Evolutionary conservation across 1,284 basidiomycete species (phyloP).

Genomic region (Cutaneotrichosporon arboriforme): DNA sequence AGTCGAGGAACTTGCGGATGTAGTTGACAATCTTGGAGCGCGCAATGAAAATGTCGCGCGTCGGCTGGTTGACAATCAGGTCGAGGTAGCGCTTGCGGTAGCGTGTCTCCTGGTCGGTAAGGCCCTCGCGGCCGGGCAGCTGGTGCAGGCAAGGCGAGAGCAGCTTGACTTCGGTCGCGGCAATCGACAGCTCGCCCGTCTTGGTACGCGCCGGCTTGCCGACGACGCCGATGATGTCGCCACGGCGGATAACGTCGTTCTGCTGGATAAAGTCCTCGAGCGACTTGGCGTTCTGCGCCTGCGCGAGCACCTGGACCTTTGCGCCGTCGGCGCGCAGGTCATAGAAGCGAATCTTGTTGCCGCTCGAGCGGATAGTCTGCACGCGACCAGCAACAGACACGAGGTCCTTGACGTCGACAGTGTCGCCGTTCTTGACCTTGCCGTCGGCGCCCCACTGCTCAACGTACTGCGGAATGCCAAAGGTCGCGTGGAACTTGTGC

Average conservation of each 20-base stretch:
- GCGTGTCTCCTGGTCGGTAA: slow-evolving; percentile 94
- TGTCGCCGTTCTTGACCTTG: slow-evolving; percentile 53
- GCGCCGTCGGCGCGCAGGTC: slow-evolving; percentile 88
- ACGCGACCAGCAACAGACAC: slow-evolving; percentile 78
- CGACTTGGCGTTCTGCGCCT: slow-evolving; percentile 66
- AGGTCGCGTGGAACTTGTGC: slow-evolving; percentile 93
- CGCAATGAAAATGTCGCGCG: slow-evolving; percentile 86
- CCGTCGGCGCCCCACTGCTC: slow-evolving; percentile 68
- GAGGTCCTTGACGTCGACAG: slow-evolving; percentile 24
- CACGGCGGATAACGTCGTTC: slow-evolving; percentile 86
- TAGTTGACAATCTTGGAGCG: slow-evolving; percentile 85
- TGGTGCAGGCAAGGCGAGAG: slow-evolving; percentile 96
- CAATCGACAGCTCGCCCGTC: slow-evolving; percentile 92
- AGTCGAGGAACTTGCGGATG: slow-evolving; percentile 84
- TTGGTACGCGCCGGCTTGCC: slow-evolving; percentile 88
- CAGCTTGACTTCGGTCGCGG: slow-evolving; percentile 73
- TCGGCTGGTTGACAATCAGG: slow-evolving; percentile 88
- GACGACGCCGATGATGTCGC: slow-evolving; percentile 90
- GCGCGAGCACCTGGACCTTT: slow-evolving; percentile 94
- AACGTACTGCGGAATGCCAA: slow-evolving; percentile 74
- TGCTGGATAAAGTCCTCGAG: slow-evolving; percentile 63
- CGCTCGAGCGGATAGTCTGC: slow-evolving; percentile 78
- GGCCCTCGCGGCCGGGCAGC: slow-evolving; percentile 73
- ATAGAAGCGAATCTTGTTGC: slow-evolving; percentile 88
- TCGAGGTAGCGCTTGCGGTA: slow-evolving; percentile 99